Percentiles rank a stretch among this genome's conserved stretches.
Conservation (phyloP, 2,329 filamentous ascomycete genomes). For the Colletotrichum truncatum region DNA sequence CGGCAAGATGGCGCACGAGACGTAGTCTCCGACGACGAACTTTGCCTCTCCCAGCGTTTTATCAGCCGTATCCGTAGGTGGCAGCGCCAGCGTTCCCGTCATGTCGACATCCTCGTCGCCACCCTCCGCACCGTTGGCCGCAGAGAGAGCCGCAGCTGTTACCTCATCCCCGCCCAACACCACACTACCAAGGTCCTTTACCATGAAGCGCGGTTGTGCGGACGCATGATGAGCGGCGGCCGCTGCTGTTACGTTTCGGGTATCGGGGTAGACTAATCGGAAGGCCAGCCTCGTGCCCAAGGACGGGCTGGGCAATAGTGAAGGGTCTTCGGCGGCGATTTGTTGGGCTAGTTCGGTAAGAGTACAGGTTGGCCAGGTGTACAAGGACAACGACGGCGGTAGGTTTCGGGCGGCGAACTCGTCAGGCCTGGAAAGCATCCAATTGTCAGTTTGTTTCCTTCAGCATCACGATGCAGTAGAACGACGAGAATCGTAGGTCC, state of each 20-base stretch:
- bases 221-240: slow-evolving; percentile 45
- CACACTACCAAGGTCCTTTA: slow-evolving; percentile 84
- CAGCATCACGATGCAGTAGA: slow-evolving; percentile 28
- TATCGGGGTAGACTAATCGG: slow-evolving; percentile 85
- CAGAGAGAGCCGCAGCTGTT: slow-evolving; percentile 51
- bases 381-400: slow-evolving; percentile 78
- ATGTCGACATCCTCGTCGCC: slow-evolving; percentile 36
- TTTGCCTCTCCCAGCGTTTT: slow-evolving; percentile 81
- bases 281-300: slow-evolving; percentile 89
- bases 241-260: slow-evolving; percentile 44
- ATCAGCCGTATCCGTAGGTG: slow-evolving; percentile 40
- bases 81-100: slow-evolving; percentile 25
- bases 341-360: slow-evolving; percentile 83
- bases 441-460: background rate
- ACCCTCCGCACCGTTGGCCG: slow-evolving; percentile 44
- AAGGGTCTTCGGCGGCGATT: slow-evolving; percentile 69
- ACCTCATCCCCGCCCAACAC: slow-evolving; percentile 67
- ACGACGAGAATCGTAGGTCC: background rate
- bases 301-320: slow-evolving; percentile 75
- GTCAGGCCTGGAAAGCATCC: slow-evolving; percentile 63
- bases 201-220: slow-evolving; percentile 68
- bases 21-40: slow-evolving; percentile 90
- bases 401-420: slow-evolving; percentile 72
- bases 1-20: slow-evolving; percentile 83
- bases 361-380: slow-evolving; percentile 86